Evolutionary conservation across 495 filamentous ascomycete genomes (phyloP).

Genomic region (Elaphomyces granulatus): DNA sequence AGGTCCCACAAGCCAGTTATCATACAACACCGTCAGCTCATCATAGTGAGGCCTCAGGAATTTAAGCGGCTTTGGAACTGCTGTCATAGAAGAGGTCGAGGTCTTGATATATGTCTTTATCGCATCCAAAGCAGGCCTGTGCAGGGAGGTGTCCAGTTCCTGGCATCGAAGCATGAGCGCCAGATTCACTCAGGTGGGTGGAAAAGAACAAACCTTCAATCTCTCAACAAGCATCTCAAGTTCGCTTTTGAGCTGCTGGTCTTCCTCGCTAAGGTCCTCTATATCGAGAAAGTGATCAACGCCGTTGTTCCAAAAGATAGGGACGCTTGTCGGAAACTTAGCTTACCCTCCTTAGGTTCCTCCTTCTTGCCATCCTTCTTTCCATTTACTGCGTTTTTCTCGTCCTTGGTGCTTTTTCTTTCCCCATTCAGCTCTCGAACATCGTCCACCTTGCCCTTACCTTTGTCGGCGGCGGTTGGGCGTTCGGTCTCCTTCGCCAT

Average conservation of each 20-base stretch:
- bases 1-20: constrained; percentile 68
- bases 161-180: constrained; percentile 22
- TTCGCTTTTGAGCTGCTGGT: constrained; percentile 94
- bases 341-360: constrained; percentile 41
- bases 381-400: constrained; percentile 55
- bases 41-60: constrained; percentile 94
- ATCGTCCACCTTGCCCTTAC: constrained; percentile 78
- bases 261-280: constrained; percentile 94
- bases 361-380: constrained; percentile 62
- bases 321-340: too few relatives aligned
- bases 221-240: constrained; percentile 97
- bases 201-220: constrained; percentile 51
- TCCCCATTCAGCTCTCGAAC: constrained; percentile 40
- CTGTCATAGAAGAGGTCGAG: constrained; percentile 97
- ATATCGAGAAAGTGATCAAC: constrained; percentile 12
- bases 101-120: constrained; percentile 98
- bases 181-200: too few relatives aligned
- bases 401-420: constrained; percentile 51
- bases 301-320: too few relatives aligned
- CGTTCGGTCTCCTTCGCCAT: constrained; percentile 92
- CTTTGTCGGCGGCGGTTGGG: constrained; percentile 76
- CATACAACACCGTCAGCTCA: constrained; percentile 70
- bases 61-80: constrained; percentile 95
- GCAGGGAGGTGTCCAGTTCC: constrained; percentile 78
- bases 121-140: constrained; percentile 79